phyloP scores from a whole-genome alignment of 225 moss, liverwort and hornwort genomes.

The Rhytidiadelphus loreus region DNA sequence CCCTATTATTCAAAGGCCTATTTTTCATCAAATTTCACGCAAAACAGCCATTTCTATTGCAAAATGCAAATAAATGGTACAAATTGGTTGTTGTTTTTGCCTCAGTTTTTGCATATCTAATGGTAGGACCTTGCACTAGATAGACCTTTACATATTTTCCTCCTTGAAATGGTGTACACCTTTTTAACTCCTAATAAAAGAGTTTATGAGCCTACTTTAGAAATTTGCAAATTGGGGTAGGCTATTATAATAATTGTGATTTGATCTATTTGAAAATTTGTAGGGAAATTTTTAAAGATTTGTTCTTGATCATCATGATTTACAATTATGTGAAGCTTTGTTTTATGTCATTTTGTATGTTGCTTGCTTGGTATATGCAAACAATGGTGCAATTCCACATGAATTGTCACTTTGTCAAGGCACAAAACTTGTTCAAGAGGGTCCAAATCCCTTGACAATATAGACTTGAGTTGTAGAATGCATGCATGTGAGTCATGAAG shows the following conservation, averaged over 20 bases:
- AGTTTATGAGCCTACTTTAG: no score
- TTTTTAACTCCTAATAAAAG: no score
- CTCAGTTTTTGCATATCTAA: no score
- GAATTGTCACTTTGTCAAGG: background rate
- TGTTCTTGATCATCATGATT: background rate
- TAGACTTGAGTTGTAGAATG: background rate
- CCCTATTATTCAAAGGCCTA: no score
- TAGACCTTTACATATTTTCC: no score
- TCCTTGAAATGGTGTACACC: no score
- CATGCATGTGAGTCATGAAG: background rate
- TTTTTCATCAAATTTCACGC: no score
- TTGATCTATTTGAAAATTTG: background rate
- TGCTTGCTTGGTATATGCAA: background rate
- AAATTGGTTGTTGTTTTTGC: no score
- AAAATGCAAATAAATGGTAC: no score
- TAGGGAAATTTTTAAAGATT: background rate
- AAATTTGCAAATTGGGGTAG: no score
- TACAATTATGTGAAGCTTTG: background rate
- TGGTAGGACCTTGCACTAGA: no score
- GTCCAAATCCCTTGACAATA: background rate
- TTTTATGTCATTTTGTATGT: background rate
- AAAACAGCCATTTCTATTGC: no score
- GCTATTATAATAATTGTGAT: background rate
- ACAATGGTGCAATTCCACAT: background rate
- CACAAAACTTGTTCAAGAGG: background rate